These are phyloP conservation scores for Exophiala calicioides DNA, from an alignment of 2,329 filamentous ascomycete genomes.

Conservation along the genomic window DNA sequence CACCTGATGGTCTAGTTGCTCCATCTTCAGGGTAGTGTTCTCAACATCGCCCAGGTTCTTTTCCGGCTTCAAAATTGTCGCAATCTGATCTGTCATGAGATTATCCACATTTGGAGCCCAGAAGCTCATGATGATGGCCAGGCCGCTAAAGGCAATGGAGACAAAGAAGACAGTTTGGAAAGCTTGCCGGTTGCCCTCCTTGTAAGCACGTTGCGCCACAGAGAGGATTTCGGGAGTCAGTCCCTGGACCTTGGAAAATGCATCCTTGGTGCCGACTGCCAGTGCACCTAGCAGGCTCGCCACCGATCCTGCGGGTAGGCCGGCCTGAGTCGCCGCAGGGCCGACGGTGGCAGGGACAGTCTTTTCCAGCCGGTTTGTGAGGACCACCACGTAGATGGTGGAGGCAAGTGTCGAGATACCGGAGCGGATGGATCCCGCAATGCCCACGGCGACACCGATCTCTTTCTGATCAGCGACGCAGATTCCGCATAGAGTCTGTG, in stretches of 20 bases:
- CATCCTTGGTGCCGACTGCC: conserved; percentile 34
- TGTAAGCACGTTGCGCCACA: conserved; percentile 38
- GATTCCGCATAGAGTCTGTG: conserved; percentile 26
- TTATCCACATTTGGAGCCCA: conserved; percentile 4
- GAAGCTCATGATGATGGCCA: conserved; percentile 6
- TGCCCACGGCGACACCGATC: conserved; percentile 31
- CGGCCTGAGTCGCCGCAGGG: conserved; percentile 39
- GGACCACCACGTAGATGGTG: conserved; percentile 30
- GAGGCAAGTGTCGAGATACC: conserved; percentile 26
- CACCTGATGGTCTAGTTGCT: too few species aligned
- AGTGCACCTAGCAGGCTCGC: conserved; percentile 39
- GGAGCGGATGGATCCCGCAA: conserved; percentile 27
- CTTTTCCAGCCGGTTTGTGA: conserved; percentile 18
- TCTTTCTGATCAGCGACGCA: conserved; percentile 28
- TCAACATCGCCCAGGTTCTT: too few species aligned
- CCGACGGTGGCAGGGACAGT: conserved; percentile 1
- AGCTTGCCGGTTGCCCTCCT: conserved; percentile 43
- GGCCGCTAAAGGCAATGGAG: conserved; percentile 20
- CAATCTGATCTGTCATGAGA: conserved; percentile 11
- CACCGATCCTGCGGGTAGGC: conserved; percentile 40
- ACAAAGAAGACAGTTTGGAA: conserved; percentile 45
- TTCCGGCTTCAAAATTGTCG: too few species aligned
- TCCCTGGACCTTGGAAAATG: conserved; percentile 33
- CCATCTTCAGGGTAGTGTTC: too few species aligned
- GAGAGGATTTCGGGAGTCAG: conserved; percentile 38